Conservation (phyloP, 2,329 filamentous ascomycete species). For the Ophiostoma novo-ulmi region DNA sequence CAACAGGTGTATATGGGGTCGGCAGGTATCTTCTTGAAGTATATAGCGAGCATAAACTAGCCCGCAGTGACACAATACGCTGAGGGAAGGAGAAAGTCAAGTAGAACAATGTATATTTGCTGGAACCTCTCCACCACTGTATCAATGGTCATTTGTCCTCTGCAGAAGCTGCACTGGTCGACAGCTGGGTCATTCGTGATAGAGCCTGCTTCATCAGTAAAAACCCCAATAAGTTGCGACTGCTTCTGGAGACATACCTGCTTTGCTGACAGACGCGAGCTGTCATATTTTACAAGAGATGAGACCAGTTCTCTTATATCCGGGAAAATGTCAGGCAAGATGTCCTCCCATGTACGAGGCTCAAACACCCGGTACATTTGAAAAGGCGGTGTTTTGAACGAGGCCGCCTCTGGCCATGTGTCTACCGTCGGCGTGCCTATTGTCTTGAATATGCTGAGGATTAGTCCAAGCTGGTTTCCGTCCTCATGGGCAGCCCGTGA, state of each 20-base stretch:
- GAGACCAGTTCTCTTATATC: slow-evolving; percentile 61
- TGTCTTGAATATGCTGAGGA: slow-evolving; percentile 87
- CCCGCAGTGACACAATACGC: no score
- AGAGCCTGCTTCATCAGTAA: background rate
- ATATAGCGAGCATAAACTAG: background rate
- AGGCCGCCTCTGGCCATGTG: slow-evolving; percentile 73
- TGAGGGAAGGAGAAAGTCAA: no score
- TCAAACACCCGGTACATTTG: slow-evolving; percentile 80
- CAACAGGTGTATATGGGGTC: background rate
- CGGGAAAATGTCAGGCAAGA: slow-evolving; percentile 58
- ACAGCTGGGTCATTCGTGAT: background rate
- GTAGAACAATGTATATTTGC: no score
- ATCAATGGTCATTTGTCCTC: background rate
- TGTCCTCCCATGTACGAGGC: slow-evolving; percentile 59
- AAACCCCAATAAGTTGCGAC: background rate
- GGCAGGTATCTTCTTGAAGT: background rate
- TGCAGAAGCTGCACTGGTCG: background rate
- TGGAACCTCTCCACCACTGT: background rate
- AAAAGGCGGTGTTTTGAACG: slow-evolving; percentile 72
- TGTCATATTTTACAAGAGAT: slow-evolving; percentile 68
- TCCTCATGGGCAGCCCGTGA: slow-evolving; percentile 67
- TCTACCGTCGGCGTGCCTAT: slow-evolving; percentile 78
- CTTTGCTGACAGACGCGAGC: slow-evolving; percentile 27
- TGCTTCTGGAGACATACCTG: background rate
- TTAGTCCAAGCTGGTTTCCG: slow-evolving; percentile 84